Evolutionary conservation across 805 yeast genomes (phyloP).

Genomic region (Lipomyces yamadae): DNA sequence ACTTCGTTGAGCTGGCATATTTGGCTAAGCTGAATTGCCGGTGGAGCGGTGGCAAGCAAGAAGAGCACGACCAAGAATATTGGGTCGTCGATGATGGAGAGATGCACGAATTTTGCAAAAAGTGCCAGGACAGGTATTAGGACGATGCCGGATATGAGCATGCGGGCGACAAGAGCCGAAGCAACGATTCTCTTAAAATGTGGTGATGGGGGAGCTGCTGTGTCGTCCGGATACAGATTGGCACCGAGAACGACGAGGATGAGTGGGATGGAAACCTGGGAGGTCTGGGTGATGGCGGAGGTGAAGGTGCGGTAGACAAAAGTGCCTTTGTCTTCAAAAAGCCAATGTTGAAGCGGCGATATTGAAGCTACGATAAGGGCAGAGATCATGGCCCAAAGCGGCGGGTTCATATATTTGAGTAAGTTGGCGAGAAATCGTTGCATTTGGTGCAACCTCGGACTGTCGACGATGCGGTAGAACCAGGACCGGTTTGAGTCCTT

Average conservation of each 20-base stretch:
- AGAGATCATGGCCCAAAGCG: constrained; percentile 64
- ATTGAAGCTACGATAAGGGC: constrained; percentile 66
- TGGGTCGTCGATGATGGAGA: constrained; percentile 59
- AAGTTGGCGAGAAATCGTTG: constrained; percentile 28
- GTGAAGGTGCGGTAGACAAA: constrained; percentile 60
- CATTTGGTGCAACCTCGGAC: not conserved
- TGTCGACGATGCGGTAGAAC: not conserved
- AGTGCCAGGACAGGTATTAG: constrained; percentile 60
- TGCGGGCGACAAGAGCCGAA: constrained; percentile 61
- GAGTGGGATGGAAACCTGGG: constrained; percentile 64
- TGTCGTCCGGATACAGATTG: constrained; percentile 61
- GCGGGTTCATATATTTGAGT: constrained; percentile 63
- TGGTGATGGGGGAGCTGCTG: constrained; percentile 46
- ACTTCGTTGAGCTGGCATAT: constrained; percentile 65
- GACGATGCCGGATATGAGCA: constrained; percentile 62
- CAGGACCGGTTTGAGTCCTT: not conserved
- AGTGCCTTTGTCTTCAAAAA: constrained; percentile 52
- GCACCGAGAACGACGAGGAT: constrained; percentile 66
- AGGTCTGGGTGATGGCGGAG: constrained; percentile 57
- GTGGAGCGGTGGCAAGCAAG: constrained; percentile 64
- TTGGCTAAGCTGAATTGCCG: constrained; percentile 70
- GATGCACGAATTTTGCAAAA: constrained; percentile 56
- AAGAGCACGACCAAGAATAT: constrained; percentile 64
- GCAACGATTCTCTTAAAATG: constrained; percentile 49
- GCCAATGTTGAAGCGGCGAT: constrained; percentile 52